Conservation (phyloP, 2,329 filamentous ascomycete genomes). For the Lithohypha guttulata region DNA sequence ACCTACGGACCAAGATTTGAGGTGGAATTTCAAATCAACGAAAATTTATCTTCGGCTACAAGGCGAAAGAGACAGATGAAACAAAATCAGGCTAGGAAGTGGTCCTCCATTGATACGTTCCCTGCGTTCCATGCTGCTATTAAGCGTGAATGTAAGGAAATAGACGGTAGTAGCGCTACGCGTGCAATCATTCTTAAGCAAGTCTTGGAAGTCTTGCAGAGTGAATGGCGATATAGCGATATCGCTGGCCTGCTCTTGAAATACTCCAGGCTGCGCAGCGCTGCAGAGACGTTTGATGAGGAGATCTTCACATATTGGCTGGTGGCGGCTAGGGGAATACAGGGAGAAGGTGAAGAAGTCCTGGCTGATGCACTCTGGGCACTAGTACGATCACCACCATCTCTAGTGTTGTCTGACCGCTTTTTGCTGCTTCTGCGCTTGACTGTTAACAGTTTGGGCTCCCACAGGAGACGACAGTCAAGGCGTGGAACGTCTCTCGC, state of each 20-base stretch:
- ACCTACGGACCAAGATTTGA: not conserved
- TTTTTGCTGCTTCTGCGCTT: conserved; percentile 2
- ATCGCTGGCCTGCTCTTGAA: not conserved
- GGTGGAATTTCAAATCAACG: not conserved
- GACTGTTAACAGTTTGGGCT: too few relatives aligned
- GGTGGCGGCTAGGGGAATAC: not conserved
- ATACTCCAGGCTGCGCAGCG: not conserved
- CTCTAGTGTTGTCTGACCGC: not conserved
- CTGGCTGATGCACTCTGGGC: conserved; percentile 3
- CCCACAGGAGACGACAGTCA: too few relatives aligned
- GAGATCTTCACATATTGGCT: conserved; percentile 1
- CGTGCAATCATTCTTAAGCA: not conserved
- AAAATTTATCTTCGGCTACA: not conserved
- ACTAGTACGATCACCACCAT: conserved; percentile 1
- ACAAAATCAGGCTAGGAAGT: too few relatives aligned
- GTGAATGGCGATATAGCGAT: not conserved
- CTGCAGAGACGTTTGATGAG: not conserved
- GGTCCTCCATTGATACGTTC: not conserved
- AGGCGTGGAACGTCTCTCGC: not conserved
- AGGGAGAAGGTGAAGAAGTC: not conserved
- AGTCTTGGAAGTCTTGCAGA: not conserved
- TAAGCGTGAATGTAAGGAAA: not conserved
- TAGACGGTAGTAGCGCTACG: not conserved
- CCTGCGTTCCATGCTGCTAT: not conserved
- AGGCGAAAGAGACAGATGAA: not conserved